Percentiles rank a stretch among this genome's conserved stretches.
Evolutionary conservation across 164 flowering plant genomes (phyloP).

Genomic region (Platanus orientalis): DNA sequence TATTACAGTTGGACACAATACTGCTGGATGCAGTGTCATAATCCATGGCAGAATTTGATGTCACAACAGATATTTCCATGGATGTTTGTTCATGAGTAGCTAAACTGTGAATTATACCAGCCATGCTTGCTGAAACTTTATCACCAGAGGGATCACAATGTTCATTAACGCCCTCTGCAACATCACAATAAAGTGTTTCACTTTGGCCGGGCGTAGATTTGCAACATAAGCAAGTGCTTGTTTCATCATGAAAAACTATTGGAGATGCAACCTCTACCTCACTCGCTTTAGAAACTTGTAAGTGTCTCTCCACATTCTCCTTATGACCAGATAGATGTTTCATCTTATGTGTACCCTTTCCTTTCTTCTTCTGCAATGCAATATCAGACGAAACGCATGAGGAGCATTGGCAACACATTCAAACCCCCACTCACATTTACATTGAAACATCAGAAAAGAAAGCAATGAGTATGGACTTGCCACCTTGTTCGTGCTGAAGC

Average conservation of each 20-base stretch:
- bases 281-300: constrained; percentile 32
- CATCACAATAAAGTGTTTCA: constrained; percentile 31
- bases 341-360: constrained; percentile 29
- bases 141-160: constrained; percentile 6
- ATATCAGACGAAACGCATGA: not conserved
- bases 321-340: constrained; percentile 16
- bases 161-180: constrained; percentile 34
- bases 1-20: constrained; percentile 12
- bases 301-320: constrained; percentile 17
- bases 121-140: constrained; percentile 19
- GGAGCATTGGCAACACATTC: not conserved
- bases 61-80: constrained; percentile 17
- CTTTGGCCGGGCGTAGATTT: constrained; percentile 23
- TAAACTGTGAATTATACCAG: constrained; percentile 9
- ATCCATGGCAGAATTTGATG: constrained; percentile 8
- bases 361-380: constrained; percentile 43
- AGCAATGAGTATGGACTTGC: constrained; percentile 14
- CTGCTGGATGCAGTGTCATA: constrained; percentile 1
- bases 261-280: constrained; percentile 36
- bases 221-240: constrained; percentile 28
- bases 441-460: not conserved
- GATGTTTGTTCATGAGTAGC: constrained; percentile 14
- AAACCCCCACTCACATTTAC: not conserved
- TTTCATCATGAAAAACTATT: constrained; percentile 21
- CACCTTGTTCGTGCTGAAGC: constrained; percentile 68